Conservation (phyloP, 139 green algal species). For the Chlamydomonas urium region DNA sequence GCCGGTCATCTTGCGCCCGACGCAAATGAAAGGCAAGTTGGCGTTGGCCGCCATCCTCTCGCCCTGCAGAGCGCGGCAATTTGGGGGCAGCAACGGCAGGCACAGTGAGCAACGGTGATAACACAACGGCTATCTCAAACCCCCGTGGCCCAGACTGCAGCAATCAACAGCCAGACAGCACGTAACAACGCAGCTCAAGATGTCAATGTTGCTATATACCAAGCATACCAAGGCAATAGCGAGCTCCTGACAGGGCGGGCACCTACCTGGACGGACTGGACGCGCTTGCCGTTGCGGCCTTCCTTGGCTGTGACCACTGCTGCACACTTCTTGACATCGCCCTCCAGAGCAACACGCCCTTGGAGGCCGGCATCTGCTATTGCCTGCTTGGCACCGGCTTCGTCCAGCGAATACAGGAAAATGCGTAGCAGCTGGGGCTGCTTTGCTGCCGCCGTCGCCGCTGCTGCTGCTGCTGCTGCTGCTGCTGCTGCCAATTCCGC, state of each 20-base stretch:
- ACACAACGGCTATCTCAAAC: background rate
- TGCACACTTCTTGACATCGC: background rate
- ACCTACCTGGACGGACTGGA: background rate
- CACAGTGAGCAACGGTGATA: background rate
- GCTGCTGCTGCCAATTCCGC: background rate
- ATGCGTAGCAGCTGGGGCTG: background rate
- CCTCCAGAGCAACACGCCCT: background rate
- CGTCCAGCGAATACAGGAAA: background rate
- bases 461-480: background rate
- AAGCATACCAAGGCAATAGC: too few relatives aligned
- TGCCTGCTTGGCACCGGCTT: background rate
- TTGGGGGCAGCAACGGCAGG: background rate
- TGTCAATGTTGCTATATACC: background rate
- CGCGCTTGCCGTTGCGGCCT: background rate
- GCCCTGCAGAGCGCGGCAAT: conserved; percentile 15
- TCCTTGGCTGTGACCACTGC: background rate
- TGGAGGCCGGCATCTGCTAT: background rate
- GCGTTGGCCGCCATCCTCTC: conserved; percentile 25
- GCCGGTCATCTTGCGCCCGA: conserved; percentile 23
- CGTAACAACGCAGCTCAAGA: background rate
- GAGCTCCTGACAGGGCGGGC: too few relatives aligned
- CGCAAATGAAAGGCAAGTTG: conserved; percentile 17
- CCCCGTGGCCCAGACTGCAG: background rate
- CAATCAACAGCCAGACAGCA: background rate
- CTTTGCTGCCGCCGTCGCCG: background rate